Base-by-base conservation (phyloP, 805 yeast species). In the Metschnikowia sp. region DNA sequence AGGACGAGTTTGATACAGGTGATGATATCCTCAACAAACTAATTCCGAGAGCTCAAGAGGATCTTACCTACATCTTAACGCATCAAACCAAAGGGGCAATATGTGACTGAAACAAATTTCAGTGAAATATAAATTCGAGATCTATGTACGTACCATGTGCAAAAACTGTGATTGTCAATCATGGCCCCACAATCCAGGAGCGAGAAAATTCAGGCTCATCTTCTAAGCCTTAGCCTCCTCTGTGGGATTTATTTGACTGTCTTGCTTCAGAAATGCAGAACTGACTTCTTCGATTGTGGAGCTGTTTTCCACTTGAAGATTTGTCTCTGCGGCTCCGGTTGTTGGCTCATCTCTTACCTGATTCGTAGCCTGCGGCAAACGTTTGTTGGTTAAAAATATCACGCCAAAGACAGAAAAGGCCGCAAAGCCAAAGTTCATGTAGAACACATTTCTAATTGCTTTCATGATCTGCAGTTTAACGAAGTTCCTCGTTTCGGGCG, bases 371-470 rank as follows among this genome's bases (percentile, higher is more conserved):
- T 38, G 36, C 0, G 82, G 83, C 26, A 77, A 56, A 45, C 63
- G 66, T 40, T 65, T 63, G 53, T 70, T 72, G 10, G 82, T 72
- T 41, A 70, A 63, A 48, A 75, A 69, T 0, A 73, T 6, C 0
- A 68, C 49, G 7, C 57, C 47, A 1, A 77, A 36, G 8, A 75
- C 58, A 2, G 69, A 55, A 11, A 66, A 32, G 9, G 59, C 51
- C 1, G 74, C 59, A 12, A 70, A 57, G 0, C 70, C 81, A 13
- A 77, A 49, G 12, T 66, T 60, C 43, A 72, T 60, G 59, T 68
- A 74, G 48, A 69, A 77, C 1, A 70, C 72, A 50, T 70, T 69
- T 39, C 62, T 59, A 32, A 78, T 58, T 9, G 74, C 61, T 9
- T 53, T 53, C 75, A 76, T 68, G 32, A 75, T 47, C 40, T 50